Percentiles rank a stretch among this genome's conserved stretches.
Conservation (phyloP, 1,284 basidiomycete genomes). For the Neotropicomus parvogracilis region DNA sequence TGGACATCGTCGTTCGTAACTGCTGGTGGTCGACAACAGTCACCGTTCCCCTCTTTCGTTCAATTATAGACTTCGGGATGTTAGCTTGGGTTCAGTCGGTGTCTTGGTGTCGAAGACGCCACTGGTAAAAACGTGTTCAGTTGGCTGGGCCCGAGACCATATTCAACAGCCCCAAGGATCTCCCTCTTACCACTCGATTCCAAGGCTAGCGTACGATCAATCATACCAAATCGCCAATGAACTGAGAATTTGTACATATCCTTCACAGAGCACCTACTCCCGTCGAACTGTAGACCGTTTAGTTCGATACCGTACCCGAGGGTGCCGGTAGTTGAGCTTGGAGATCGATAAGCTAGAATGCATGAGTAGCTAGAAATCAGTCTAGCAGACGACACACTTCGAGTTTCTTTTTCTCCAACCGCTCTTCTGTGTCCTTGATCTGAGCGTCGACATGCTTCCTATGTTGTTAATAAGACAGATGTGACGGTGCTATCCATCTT, state of each 20-base stretch:
- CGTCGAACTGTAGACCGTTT: background rate
- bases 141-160: background rate
- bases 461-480: conserved; percentile 10
- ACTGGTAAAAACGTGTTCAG: no score
- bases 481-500: background rate
- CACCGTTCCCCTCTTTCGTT: no score
- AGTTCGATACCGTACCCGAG: conserved; percentile 10
- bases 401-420: conserved; percentile 73
- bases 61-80: background rate
- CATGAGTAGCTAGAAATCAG: conserved; percentile 13
- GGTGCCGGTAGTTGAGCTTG: conserved; percentile 50
- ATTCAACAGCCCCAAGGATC: background rate
- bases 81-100: background rate
- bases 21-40: background rate
- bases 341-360: conserved; percentile 57
- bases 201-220: background rate
- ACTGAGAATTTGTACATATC: background rate
- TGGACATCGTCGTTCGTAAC: conserved; percentile 22
- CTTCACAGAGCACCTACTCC: background rate
- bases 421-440: conserved; percentile 71
- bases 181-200: background rate
- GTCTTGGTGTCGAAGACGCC: no score
- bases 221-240: background rate
- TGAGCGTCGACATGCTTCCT: conserved; percentile 81
- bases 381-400: conserved; percentile 50